phyloP scores from a whole-genome alignment of 306 rosid genomes.

The Acacia acuminata region DNA sequence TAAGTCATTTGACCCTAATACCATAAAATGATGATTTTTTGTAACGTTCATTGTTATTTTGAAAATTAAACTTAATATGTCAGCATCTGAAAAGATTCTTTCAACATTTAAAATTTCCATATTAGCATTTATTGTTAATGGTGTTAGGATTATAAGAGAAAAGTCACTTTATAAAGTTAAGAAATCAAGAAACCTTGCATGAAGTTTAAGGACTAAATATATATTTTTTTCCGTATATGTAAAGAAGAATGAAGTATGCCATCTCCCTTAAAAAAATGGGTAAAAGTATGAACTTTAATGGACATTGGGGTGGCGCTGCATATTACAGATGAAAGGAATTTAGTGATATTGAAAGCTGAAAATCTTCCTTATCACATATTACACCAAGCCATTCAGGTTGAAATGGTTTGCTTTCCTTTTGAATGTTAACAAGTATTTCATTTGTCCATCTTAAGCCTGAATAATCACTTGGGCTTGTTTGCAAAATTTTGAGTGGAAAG shows the following conservation, averaged over 20 bases:
- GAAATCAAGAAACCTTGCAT: no score
- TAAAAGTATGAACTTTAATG: no score
- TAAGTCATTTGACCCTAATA: no score
- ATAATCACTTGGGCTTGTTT: background rate
- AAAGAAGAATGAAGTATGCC: background rate
- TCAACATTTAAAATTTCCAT: no score
- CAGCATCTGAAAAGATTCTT: no score
- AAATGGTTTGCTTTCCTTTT: background rate
- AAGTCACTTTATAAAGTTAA: no score
- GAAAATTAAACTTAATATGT: no score
- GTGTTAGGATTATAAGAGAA: no score
- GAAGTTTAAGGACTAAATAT: no score
- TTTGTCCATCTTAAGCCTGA: background rate
- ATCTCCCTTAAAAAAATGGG: background rate
- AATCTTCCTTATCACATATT: background rate
- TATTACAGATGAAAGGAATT: slow-evolving; percentile 11
- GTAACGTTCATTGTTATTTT: no score
- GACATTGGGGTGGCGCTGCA: slow-evolving; percentile 69
- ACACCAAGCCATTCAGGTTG: background rate
- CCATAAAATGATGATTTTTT: no score
- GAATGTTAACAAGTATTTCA: background rate
- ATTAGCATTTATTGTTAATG: no score
- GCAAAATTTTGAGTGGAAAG: background rate
- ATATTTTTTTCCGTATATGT: background rate
- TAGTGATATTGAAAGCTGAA: background rate